Evolutionary conservation across 495 filamentous ascomycete species (phyloP).

Genomic region (Cladorrhinum samala): DNA sequence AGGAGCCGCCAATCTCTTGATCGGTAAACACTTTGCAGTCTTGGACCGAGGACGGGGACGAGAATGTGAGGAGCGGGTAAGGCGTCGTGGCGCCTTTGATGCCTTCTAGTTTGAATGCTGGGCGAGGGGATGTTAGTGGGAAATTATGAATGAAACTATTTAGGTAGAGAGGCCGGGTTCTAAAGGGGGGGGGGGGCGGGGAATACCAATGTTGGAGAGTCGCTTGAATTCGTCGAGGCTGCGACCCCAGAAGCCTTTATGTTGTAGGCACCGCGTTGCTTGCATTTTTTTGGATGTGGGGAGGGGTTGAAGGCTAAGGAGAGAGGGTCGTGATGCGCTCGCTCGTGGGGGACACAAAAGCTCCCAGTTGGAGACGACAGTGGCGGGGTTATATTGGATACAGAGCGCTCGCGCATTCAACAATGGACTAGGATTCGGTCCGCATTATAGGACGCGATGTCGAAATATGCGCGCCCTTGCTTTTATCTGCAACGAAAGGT

Average conservation of each 20-base stretch:
- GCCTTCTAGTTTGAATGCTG: conserved; percentile 45
- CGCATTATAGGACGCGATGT: too few species aligned
- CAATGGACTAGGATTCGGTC: not conserved
- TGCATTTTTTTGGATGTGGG: conserved; percentile 42
- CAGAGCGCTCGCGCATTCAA: too few species aligned
- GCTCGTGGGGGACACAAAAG: too few species aligned
- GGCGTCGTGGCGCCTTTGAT: conserved; percentile 50
- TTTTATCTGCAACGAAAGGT: too few species aligned
- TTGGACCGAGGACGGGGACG: conserved; percentile 52
- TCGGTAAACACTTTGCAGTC: conserved; percentile 83
- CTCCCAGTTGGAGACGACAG: too few species aligned
- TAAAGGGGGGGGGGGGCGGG: not conserved
- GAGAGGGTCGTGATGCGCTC: not conserved
- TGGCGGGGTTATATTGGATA: too few species aligned
- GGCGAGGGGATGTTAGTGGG: not conserved
- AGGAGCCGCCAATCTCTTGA: conserved; percentile 78
- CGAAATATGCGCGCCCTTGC: too few species aligned
- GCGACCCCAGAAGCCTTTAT: conserved; percentile 40
- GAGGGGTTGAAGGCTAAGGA: not conserved
- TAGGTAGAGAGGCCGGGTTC: not conserved
- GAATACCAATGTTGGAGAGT: conserved; percentile 38
- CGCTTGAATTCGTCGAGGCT: conserved; percentile 44
- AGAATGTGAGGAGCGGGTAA: conserved; percentile 58
- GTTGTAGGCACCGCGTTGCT: conserved; percentile 32
- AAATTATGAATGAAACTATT: not conserved